Base-by-base conservation (phyloP, 257 asterid species). In the Linaria vulgaris region DNA sequence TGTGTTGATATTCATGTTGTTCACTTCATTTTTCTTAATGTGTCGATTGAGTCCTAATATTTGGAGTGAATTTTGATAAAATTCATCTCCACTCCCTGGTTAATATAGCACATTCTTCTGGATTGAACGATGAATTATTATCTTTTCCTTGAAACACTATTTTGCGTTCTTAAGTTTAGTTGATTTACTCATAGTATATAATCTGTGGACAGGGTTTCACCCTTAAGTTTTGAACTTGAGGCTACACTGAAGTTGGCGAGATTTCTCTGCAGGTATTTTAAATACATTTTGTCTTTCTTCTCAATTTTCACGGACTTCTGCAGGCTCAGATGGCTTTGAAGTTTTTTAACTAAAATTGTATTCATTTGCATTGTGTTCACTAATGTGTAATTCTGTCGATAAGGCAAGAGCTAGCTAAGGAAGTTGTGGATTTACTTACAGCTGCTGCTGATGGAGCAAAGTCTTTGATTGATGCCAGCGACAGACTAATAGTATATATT, bases 361-460 rank as follows among this genome's bases (percentile, higher is more conserved):
- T 11, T 72, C 43, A 51, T 58, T 38, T 64, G 54, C 56, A 27
- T 25, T 67, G 23, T 49, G 53, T 64, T 52, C 37, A 67, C 59
- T n/a, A 12, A 21, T 57, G 27, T 59, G 41, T 55, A 25, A 69
- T 50, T 54, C 69, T 45, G 49, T 58, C 37, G 22, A n/a, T 68
- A 78, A 86, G 99, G 85, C 90, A 83, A 67, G 97, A 89, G 72
- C 96, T 89, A 63, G 92, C 99, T 5, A 89, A 84, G 86, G 97
- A 92, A 68, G 96, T 92, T 53, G 90, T 81, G 67, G 99, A 87
- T 64, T 85, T 92, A 83, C 77, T 92, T 83, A 89, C 97, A 64
- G 74, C 95, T 52, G 91, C 99, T 65, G 96, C 97, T 55, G 95
- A 92, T 78, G 99, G 99, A 73, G 96, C 97, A 67, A 84, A 87